A percentile compares a stretch with the other conserved stretches of the same genome.
Conservation (phyloP, 768 basidiomycete species). For the Sporobolomyces pararoseus region DNA sequence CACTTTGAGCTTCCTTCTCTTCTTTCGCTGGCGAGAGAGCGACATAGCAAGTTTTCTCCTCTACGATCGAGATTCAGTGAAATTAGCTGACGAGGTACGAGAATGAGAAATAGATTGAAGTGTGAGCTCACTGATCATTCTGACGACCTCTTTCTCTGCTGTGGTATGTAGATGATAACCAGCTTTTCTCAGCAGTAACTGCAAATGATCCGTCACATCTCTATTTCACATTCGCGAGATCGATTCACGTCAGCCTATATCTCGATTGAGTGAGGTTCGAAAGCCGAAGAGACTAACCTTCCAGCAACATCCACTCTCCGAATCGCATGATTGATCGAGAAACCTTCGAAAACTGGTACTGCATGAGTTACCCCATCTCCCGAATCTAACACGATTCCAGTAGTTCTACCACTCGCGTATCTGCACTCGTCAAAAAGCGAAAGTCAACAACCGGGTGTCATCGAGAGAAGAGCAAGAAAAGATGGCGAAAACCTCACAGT, state of each 20-base stretch:
- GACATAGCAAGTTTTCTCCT: constrained; percentile 96
- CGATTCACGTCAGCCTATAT: no score
- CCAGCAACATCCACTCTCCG: constrained; percentile 94
- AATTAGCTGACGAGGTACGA: background rate
- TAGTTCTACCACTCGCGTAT: constrained; percentile 96
- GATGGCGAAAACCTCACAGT: constrained; percentile 64
- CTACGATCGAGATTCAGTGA: background rate
- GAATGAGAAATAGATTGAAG: background rate
- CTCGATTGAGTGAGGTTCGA: no score
- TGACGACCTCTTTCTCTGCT: constrained; percentile 92
- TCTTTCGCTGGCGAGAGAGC: constrained; percentile 89
- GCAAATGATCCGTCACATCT: constrained; percentile 94
- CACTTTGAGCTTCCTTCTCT: constrained; percentile 69
- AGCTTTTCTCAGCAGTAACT: constrained; percentile 84
- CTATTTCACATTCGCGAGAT: constrained; percentile 56
- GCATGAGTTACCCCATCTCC: constrained; percentile 99
- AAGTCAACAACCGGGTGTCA: background rate
- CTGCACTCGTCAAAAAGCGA: constrained; percentile 52
- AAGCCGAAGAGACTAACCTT: constrained; percentile 49
- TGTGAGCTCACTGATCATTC: constrained; percentile 64
- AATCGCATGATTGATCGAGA: constrained; percentile 98
- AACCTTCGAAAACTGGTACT: constrained; percentile 97
- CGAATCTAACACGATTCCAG: constrained; percentile 97
- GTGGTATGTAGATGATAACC: constrained; percentile 95
- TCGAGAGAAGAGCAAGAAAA: background rate